Evolutionary conservation across 345 rosid species (phyloP).

Genomic region (Odontarrhena argentea): DNA sequence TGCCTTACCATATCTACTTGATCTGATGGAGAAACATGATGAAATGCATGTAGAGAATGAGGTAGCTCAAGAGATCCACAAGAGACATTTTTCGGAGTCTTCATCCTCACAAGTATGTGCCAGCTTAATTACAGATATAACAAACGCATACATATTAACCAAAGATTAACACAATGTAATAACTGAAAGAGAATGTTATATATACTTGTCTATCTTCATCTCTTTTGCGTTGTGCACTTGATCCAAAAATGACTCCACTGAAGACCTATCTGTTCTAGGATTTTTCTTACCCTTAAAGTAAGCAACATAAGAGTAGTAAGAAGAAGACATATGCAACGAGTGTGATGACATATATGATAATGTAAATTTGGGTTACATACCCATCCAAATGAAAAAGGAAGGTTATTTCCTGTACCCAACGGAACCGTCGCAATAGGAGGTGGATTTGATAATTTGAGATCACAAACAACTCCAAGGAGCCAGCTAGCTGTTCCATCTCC

Average conservation of each 20-base stretch:
- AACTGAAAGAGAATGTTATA: background rate
- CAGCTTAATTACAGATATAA: conserved; percentile 51
- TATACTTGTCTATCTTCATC: conserved; percentile 90
- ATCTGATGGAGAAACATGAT: conserved; percentile 67
- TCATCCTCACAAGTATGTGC: conserved; percentile 97
- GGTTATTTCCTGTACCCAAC: conserved; percentile 93
- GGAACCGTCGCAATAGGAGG: conserved; percentile 95
- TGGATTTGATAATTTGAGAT: conserved; percentile 78
- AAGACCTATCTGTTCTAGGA: conserved; percentile 69
- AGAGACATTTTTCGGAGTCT: conserved; percentile 59
- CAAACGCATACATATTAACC: background rate
- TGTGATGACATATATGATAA: background rate
- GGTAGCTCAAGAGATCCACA: conserved; percentile 93
- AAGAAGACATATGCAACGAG: background rate
- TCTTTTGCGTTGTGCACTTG: conserved; percentile 68
- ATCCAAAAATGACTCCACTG: conserved; percentile 64
- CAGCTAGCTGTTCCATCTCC: conserved; percentile 99
- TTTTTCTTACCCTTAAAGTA: conserved; percentile 83
- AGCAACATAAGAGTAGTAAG: background rate
- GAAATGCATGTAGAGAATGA: conserved; percentile 87
- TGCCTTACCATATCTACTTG: conserved; percentile 51
- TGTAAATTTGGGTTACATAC: conserved; percentile 35
- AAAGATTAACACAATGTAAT: background rate
- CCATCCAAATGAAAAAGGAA: conserved; percentile 96
- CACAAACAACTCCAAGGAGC: conserved; percentile 95